Base-by-base conservation (phyloP, 495 filamentous ascomycete genomes). In the Neurospora sp. region DNA sequence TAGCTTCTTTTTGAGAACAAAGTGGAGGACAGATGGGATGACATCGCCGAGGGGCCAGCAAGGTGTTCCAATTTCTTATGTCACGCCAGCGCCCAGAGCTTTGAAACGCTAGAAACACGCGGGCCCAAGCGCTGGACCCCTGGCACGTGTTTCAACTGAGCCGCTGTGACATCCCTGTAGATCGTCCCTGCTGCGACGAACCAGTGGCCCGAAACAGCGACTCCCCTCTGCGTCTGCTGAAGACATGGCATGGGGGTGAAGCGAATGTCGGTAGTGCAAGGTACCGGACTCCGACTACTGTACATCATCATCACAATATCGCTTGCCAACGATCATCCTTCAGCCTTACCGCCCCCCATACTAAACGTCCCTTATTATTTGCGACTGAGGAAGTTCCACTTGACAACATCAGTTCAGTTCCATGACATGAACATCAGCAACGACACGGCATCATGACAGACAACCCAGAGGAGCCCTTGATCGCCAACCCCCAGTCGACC, bases 71-170 rank as follows among this genome's bases (percentile, higher is more conserved):
- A 31, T 22, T 38, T 48, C 46, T 71, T 27, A 35, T 37, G 40
- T 44, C 65, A 20, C 42, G 35, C 5, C 20, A n/a, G 6, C 39
- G 53, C 39, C 46, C 44, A 42, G 69, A 68, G 39, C 68, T 73
- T 76, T 77, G 77, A 79, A 79, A 80, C 76, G 70, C 71, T 76
- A 77, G 77, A 79, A 80, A 80, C 74, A 69, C 44, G 31, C 53
- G 27, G 71, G 77, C 69, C 78, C 73, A 74, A 79, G 78, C 78
- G 70, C 72, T 40, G 20, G 71, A 74, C 73, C 74, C 76, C 77
- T 78, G 71, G 74, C 69, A 38, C 75, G 78, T 80, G 78, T 80
- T 78, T 78, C 77, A 78, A 80, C 74, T 70, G 48, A 22, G 68
- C 37, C 20, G 37, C 27, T 46, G 11, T 31, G 22, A 59, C 16